These are phyloP conservation scores for Populus tomentosa DNA, from an alignment of 441 rosid genomes.

Conservation along the genomic window DNA sequence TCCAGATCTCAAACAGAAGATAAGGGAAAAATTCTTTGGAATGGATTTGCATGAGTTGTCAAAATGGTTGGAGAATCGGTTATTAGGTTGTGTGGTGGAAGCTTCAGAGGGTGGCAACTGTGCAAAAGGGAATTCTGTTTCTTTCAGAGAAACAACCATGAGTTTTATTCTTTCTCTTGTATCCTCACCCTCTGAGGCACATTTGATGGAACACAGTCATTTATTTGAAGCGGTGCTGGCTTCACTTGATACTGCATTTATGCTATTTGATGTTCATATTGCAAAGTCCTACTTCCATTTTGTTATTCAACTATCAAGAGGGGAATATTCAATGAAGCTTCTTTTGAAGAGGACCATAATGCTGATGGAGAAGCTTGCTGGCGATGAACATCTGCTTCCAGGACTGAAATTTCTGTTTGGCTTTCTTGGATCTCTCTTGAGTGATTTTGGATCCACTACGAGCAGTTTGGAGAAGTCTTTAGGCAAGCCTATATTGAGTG, in stretches of 20 bases:
- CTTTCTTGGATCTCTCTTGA: slow-evolving; percentile 77
- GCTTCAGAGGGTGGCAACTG: slow-evolving; percentile 42
- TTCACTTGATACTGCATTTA: slow-evolving; percentile 84
- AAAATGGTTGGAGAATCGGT: slow-evolving; percentile 88
- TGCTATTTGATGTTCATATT: slow-evolving; percentile 72
- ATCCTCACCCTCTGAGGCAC: slow-evolving; percentile 49
- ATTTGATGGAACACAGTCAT: slow-evolving; percentile 52
- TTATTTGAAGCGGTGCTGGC: slow-evolving; percentile 85
- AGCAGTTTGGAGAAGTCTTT: slow-evolving; percentile 42
- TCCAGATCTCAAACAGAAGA: slow-evolving; percentile 57
- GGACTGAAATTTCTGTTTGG: slow-evolving; percentile 86
- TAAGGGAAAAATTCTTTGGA: slow-evolving; percentile 57
- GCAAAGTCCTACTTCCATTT: slow-evolving; percentile 84
- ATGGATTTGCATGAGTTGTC: slow-evolving; percentile 76
- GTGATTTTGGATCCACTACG: slow-evolving; percentile 59
- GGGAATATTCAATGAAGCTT: slow-evolving; percentile 58
- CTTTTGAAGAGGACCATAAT: slow-evolving; percentile 63
- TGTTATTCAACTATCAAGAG: slow-evolving; percentile 82
- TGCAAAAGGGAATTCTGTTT: slow-evolving; percentile 62
- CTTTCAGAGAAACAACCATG: slow-evolving; percentile 87
- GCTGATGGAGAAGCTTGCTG: slow-evolving; percentile 81
- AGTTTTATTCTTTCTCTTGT: slow-evolving; percentile 69
- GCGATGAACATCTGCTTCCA: slow-evolving; percentile 72
- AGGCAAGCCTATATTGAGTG: slow-evolving; percentile 51
- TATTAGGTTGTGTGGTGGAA: slow-evolving; percentile 72